phyloP scores from a whole-genome alignment of 2,329 filamentous ascomycete species.

The Arthroderma sp. region DNA sequence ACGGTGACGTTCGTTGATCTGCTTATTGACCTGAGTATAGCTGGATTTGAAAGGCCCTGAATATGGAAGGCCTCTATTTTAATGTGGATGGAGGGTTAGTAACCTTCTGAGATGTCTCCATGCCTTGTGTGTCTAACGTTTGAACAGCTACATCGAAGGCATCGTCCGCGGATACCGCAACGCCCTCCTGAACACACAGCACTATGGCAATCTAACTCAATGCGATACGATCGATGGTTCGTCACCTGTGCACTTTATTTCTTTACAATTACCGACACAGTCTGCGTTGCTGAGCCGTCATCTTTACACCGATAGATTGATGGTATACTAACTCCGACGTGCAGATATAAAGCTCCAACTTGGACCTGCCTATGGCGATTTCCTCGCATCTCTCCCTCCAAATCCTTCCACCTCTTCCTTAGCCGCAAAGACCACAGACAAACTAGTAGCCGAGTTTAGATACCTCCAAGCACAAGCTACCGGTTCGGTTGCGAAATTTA shows the following conservation, averaged over 20 bases:
- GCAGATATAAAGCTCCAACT: conserved; percentile 96
- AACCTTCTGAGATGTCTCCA: not conserved
- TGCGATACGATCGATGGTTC: conserved; percentile 94
- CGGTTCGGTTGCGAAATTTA: conserved; percentile 82
- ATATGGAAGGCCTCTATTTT: conserved; percentile 86
- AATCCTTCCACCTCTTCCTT: conserved; percentile 95
- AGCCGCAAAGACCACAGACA: conserved; percentile 90
- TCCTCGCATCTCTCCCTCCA: conserved; percentile 81
- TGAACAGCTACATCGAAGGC: conserved; percentile 77
- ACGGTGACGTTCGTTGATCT: too few relatives aligned
- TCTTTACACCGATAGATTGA: not conserved
- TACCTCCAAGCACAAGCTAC: conserved; percentile 91
- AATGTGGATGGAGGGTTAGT: conserved; percentile 84
- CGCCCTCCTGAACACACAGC: conserved; percentile 72
- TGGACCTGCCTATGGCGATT: conserved; percentile 91
- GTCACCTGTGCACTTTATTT: conserved; percentile 13
- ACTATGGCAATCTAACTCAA: conserved; percentile 92
- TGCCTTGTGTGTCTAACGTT: not conserved
- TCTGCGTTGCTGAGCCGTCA: not conserved
- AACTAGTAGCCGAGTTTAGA: conserved; percentile 92
- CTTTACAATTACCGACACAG: not conserved
- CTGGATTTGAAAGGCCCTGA: not conserved
- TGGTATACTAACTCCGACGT: conserved; percentile 7
- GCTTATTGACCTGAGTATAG: conserved; percentile 9
- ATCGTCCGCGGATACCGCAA: conserved; percentile 96